Percentiles rank a stretch among this genome's conserved stretches.
These are phyloP conservation scores for Pulveroboletus sp. DNA, from an alignment of 768 basidiomycete genomes.

Conservation along the genomic window DNA sequence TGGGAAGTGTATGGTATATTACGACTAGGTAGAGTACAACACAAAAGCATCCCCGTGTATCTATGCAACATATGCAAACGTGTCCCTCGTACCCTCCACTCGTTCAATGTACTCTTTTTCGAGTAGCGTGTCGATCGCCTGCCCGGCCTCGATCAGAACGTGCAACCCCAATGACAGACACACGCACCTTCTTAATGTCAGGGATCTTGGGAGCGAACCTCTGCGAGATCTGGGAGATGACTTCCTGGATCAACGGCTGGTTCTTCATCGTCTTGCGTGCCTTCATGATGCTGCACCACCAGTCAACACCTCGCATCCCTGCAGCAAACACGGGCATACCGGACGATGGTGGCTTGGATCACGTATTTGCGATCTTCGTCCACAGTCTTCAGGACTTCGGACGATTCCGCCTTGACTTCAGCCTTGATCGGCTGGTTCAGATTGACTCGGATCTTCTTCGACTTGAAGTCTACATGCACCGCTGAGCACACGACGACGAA, in stretches of 20 bases:
- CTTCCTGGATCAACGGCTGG: slow-evolving; percentile 83
- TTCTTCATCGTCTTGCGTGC: slow-evolving; percentile 94
- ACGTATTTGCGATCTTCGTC: slow-evolving; percentile 97
- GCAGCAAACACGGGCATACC: slow-evolving; percentile 33
- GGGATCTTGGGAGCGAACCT: slow-evolving; percentile 90
- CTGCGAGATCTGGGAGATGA: slow-evolving; percentile 82
- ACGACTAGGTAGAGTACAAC: slow-evolving; percentile 15
- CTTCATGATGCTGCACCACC: slow-evolving; percentile 75
- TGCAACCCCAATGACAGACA: neutral
- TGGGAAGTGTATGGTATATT: slow-evolving; percentile 27
- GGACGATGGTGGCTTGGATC: slow-evolving; percentile 91
- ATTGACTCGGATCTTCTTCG: slow-evolving; percentile 90
- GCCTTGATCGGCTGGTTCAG: slow-evolving; percentile 91
- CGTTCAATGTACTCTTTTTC: too few species aligned
- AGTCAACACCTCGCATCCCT: neutral
- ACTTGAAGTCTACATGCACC: slow-evolving; percentile 65
- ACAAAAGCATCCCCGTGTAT: neutral
- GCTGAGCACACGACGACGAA: neutral
- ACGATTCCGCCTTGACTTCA: slow-evolving; percentile 87
- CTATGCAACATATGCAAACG: slow-evolving; percentile 29
- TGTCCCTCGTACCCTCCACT: too few species aligned
- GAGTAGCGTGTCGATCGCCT: too few species aligned
- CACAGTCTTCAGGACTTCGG: slow-evolving; percentile 88
- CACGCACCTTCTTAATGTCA: slow-evolving; percentile 86
- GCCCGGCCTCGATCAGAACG: too few species aligned